A percentile compares a stretch with the other conserved stretches of the same genome.
Conservation (phyloP, 176 grass and related monocot genomes). For the Lolium perenne region DNA sequence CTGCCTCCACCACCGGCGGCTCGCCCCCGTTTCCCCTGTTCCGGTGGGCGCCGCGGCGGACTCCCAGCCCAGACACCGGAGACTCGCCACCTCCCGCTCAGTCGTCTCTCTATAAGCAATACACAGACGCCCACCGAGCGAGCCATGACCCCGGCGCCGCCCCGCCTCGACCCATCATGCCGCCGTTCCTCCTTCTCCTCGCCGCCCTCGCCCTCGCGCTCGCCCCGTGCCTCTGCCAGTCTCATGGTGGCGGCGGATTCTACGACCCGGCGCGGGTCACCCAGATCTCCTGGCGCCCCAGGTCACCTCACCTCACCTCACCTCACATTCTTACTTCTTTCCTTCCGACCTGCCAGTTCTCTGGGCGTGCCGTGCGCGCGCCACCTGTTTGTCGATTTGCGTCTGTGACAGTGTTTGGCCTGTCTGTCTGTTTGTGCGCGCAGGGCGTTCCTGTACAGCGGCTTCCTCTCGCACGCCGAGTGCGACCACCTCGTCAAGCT, state of each 20-base stretch:
- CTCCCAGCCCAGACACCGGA: not conserved
- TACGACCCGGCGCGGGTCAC: constrained; percentile 61
- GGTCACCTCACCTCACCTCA: constrained; percentile 19
- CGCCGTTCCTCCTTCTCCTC: constrained; percentile 27
- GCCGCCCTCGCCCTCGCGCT: constrained; percentile 29
- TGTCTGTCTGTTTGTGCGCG: not conserved
- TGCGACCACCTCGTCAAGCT: constrained; percentile 70
- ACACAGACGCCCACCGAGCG: not conserved
- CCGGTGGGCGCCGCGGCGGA: constrained; percentile 51
- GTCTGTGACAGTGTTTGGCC: not conserved
- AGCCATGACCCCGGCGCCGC: not conserved
- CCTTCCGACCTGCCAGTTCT: not conserved
- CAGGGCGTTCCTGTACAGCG: constrained; percentile 72
- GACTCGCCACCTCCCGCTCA: not conserved
- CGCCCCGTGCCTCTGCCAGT: not conserved
- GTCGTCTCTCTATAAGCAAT: not conserved
- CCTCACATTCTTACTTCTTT: not conserved
- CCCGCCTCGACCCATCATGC: constrained; percentile 28
- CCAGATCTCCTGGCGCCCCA: constrained; percentile 64
- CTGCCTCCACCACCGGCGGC: not conserved
- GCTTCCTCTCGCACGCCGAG: constrained; percentile 66
- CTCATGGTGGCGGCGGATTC: constrained; percentile 7
- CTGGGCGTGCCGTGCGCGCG: not conserved
- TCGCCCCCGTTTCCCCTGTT: not conserved
- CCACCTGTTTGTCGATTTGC: not conserved